Evolutionary conservation across 2,329 filamentous ascomycete species (phyloP).

Genomic region (Colletotrichum limetticola): DNA sequence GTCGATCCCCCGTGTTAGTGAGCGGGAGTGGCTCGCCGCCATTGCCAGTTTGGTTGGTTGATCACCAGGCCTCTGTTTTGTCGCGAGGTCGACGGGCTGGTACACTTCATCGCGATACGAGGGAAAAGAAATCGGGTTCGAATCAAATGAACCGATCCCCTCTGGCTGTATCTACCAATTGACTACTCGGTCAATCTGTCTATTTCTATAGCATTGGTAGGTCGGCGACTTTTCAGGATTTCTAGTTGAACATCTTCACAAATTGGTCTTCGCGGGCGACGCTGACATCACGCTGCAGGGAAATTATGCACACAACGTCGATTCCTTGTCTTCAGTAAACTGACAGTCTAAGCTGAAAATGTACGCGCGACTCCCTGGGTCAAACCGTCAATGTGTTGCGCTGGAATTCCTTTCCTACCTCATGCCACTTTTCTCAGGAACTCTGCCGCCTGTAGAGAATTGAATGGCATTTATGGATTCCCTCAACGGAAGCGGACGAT

Average conservation of each 20-base stretch:
- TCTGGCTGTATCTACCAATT: neutral
- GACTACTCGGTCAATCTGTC: too few relatives aligned
- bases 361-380: neutral
- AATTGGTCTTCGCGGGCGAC: neutral
- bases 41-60: neutral
- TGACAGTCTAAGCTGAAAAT: neutral
- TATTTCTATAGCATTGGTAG: too few relatives aligned
- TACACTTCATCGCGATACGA: neutral
- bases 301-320: neutral
- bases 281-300: neutral
- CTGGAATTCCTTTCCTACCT: neutral
- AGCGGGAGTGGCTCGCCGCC: neutral
- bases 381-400: neutral
- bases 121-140: too few relatives aligned
- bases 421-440: neutral
- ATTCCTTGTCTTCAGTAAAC: neutral
- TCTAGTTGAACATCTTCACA: neutral
- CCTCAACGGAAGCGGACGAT: neutral
- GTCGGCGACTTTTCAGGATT: too few relatives aligned
- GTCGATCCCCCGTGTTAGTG: neutral
- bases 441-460: neutral
- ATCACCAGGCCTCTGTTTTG: neutral
- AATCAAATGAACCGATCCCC: neutral
- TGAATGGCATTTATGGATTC: neutral
- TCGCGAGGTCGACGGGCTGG: neutral